Conservation (phyloP, 768 basidiomycete species). For the Sistotremastrum suecicum region DNA sequence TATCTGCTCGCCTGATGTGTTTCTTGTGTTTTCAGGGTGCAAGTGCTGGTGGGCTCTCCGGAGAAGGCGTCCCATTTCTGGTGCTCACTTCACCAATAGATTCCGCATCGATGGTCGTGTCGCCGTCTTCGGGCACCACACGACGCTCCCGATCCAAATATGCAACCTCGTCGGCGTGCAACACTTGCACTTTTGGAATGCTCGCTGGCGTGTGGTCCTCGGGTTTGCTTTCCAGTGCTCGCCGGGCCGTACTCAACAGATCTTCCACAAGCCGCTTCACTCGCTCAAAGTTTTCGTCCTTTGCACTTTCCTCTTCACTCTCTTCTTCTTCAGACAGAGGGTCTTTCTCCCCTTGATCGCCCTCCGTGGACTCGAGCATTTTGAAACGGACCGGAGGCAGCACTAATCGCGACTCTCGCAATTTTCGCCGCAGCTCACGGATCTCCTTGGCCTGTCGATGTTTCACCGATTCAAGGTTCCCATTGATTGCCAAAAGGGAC, state of each 20-base stretch:
- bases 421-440: constrained; percentile 63
- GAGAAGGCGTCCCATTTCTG: too few relatives aligned
- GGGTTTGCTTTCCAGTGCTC: constrained; percentile 45
- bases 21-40: too few relatives aligned
- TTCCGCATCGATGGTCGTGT: too few relatives aligned
- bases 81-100: too few relatives aligned
- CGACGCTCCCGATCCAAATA: too few relatives aligned
- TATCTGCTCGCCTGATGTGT: too few relatives aligned
- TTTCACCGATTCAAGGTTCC: constrained; percentile 67
- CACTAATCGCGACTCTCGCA: constrained; percentile 69
- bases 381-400: constrained; percentile 53
- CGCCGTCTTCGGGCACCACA: too few relatives aligned
- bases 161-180: constrained; percentile 53
- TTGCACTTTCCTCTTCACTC: constrained; percentile 18
- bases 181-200: constrained; percentile 31
- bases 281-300: constrained; percentile 47
- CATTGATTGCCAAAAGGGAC: constrained; percentile 75
- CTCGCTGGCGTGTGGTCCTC: constrained; percentile 35
- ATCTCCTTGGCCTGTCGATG: constrained; percentile 76
- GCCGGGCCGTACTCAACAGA: constrained; percentile 41
- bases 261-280: constrained; percentile 49
- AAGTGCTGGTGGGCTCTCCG: too few relatives aligned
- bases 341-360: constrained; percentile 25
- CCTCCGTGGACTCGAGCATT: constrained; percentile 36
- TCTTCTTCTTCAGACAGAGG: constrained; percentile 13